A percentile compares a stretch with the other conserved stretches of the same genome.
Evolutionary conservation across 2,329 filamentous ascomycete genomes (phyloP).

Genomic region (Piedraia hortae): DNA sequence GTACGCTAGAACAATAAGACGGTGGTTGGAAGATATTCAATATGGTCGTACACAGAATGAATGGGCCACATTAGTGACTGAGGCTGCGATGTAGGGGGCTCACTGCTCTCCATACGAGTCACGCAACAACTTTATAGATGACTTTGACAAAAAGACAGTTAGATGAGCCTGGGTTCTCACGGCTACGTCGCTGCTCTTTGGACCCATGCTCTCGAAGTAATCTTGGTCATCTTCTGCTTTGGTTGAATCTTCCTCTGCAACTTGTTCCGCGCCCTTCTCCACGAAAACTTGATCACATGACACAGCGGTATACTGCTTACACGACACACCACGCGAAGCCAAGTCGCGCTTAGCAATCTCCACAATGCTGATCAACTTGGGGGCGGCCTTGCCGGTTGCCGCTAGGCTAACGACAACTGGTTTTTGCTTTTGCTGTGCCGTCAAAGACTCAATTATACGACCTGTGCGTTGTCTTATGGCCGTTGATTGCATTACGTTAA

Average conservation of each 20-base stretch:
- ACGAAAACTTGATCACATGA: conserved; percentile 6
- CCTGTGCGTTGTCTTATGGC: conserved; percentile 10
- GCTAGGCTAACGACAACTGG: conserved; percentile 15
- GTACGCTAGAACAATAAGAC: conserved; percentile 18
- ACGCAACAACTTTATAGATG: too few species aligned
- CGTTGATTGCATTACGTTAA: conserved; percentile 8
- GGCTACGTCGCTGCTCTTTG: too few species aligned
- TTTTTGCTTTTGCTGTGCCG: conserved; percentile 1
- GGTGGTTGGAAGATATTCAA: conserved; percentile 23
- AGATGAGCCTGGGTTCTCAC: too few species aligned
- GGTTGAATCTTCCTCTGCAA: too few species aligned
- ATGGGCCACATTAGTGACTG: conserved; percentile 20
- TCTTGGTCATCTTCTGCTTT: too few species aligned
- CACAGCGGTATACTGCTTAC: conserved; percentile 14
- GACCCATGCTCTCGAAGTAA: too few species aligned
- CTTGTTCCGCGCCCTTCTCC: too few species aligned
- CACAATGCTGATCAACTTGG: conserved; percentile 39
- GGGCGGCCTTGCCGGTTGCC: conserved; percentile 17
- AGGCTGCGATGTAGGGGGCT: too few species aligned
- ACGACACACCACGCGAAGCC: conserved; percentile 19
- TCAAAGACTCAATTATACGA: conserved; percentile 6
- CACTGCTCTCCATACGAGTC: too few species aligned
- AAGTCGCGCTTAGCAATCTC: conserved; percentile 27
- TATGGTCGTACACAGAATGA: conserved; percentile 20
- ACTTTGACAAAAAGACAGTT: too few species aligned